Evolutionary conservation across 2,329 filamentous ascomycete genomes (phyloP).

Genomic region (Daldinia sp.): DNA sequence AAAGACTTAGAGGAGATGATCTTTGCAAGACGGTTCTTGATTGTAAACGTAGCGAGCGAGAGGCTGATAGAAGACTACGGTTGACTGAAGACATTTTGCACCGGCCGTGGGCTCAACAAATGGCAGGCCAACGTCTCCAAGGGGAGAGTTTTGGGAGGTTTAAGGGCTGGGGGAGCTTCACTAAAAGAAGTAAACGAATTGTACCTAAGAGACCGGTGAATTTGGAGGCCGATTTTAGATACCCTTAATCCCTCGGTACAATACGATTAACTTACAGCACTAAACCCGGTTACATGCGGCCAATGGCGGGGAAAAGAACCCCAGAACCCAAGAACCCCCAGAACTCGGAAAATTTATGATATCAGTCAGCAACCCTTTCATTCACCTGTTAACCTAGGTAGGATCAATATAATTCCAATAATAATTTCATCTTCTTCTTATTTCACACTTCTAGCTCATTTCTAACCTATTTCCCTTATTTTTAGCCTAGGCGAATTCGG

Average conservation of each 20-base stretch:
- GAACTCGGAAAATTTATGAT: neutral
- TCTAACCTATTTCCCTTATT: too few relatives aligned
- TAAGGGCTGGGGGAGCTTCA: neutral
- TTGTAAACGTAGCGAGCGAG: conserved; percentile 60
- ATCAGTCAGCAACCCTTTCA: conserved; percentile 6
- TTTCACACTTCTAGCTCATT: neutral
- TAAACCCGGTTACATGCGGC: conserved; percentile 34
- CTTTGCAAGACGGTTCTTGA: conserved; percentile 54
- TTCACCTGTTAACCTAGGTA: neutral
- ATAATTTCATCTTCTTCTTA: neutral
- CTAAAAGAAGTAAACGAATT: conserved; percentile 3
- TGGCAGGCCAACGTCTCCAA: conserved; percentile 2
- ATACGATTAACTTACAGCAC: conserved; percentile 18
- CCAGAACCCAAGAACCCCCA: neutral
- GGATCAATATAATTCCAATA: neutral
- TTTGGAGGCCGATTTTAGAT: conserved; percentile 4
- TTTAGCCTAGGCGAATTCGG: too few relatives aligned
- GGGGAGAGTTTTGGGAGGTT: neutral
- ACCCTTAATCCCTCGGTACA: conserved; percentile 34
- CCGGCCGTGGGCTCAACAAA: conserved; percentile 6
- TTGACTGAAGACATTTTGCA: conserved; percentile 65
- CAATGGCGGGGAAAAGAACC: conserved; percentile 33
- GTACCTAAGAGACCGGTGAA: neutral
- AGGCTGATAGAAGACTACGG: conserved; percentile 66
- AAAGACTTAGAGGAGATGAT: conserved; percentile 53